Evolutionary conservation across 1,284 basidiomycete species (phyloP), one percentile per base, ranked within the genome.

Genomic region (Sanghuangporus weigelae): DNA sequence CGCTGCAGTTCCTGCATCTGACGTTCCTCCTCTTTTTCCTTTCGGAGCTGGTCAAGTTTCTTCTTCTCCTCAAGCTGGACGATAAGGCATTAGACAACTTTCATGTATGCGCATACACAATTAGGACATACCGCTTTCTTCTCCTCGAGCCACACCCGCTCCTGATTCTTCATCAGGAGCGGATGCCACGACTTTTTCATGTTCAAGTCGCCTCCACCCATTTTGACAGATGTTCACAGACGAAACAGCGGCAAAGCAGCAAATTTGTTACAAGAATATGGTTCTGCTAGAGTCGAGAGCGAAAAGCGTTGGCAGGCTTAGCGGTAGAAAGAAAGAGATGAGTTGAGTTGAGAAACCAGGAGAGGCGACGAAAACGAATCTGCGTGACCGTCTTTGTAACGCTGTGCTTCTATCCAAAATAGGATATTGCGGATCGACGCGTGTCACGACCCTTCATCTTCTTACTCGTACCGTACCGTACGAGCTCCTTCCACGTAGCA

Each of bases 121-220:
- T 39, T 14, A 5, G 42, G n/a, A 81, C 90, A 72, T 73, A 92
- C 92, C 64, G 95, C 95, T 74, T 93, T 90, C 85, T 97, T 95
- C 78, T 99, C 96, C 77, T 96, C 92, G 67, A 98, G 86, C 96
- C 97, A 99, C 71, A 99, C 96, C 83, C 90, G 87, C 87, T 98
- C 95, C 89, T 98, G 96, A 80, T 98, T 97, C 76, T 93, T 94
- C 78, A 96, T 79, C 79, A 98, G 92, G 83, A 96, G 91, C 83
- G 95, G 94, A 77, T 98, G 95, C 95, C 96, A 98, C 69, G 93
- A 94, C 84, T 96, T 96, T 78, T 97, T 98, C 95, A 96, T 96
- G 73, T 94, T 94, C 76, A 95, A 81, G 75, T 95, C 93, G 68
- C 93, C 93, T 67, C 93, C 93, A 85, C 95, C 95, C 95, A 97